Evolutionary conservation across 177 flowering plant genomes (phyloP), one percentile per base, ranked within the genome.

Genomic region (Vitis hybrid): DNA sequence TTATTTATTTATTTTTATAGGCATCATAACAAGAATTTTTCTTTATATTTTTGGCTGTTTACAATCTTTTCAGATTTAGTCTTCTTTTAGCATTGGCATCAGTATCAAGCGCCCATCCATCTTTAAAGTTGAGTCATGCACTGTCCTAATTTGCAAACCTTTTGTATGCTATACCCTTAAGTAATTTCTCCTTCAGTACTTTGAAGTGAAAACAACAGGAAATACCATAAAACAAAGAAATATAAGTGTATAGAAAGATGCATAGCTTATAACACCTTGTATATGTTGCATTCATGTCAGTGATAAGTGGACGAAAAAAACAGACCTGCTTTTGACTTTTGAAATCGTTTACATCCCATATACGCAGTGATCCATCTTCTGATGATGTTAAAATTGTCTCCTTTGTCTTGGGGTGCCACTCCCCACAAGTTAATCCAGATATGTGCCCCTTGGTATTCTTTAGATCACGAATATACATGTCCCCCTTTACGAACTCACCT

Each of bases 341-440:
- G 78, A 96, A 96, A 73, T 96, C 92, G 78, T 93, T 90, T 16
- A 93, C 97, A 84, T 96, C 99, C 99, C 99, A 96, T 75, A 89
- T 83, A 26, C 99, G 93, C 61, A 96, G 74, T 4, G 99, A 96
- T 61, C 98, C 98, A 83, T 96, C 98, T 73, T 96, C 99, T 1
- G 98, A 96, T 2, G 99, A 90, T 49, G 98, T 96, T 72, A 96
- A 83, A 71, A 96, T 85, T 4, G 97, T 96, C 84, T 93, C 94
- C 74, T 90, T 96, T n/a, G 76, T 73, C 74, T 78, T 87, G 8
- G 98, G 99, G 70, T 93, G 92, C 98, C 99, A 93, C 81, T 92
- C 92, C 70, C 98, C 98, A 76, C 97, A 90, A 53, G 99, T 96
- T 84, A 96, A 81, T 61, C 98, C 98, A 77, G 94, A 73, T 68